Base-by-base conservation (phyloP, 1,139 yeast genomes). In the Hemisphaericaspora lyxosophila region DNA sequence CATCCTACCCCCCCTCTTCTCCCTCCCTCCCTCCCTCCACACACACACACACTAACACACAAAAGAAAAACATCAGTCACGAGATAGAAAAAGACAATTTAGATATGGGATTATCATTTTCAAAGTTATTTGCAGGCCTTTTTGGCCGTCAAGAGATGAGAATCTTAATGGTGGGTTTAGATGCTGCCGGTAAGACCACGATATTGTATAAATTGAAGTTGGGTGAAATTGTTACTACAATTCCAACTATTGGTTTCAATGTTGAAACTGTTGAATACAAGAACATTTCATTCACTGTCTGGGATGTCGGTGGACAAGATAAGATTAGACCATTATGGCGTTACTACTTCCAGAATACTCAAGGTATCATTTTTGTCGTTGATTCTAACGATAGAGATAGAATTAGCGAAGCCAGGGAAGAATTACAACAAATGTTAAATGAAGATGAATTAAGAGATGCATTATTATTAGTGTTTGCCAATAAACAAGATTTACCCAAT, bases 281-380 rank as follows among this genome's bases (percentile, higher is more conserved):
- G 48, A 64, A 64, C 50, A 64, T 64, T 46, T 56, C 66, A 19
- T 64, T 64, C 43, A 64, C 69, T 12, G 70, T 64, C 31, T 64
- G 70, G 70, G 70, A 64, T 53, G 69, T 64, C 37, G 70, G 70
- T 60, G 70, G 70, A 51, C 70, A 64, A 50, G 67, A 62, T 47
- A 64, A 63, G 49, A 64, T 64, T 44, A 53, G 70, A 51, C 70
- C 70, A 32, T 62, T 64, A 47, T 64, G 70, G 70, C 60, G 70
- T 54, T 64, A 64, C 52, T 64, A 64, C 46, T 64, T 60, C 58
- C 70, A 64, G 49, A 64, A 64, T 52, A 64, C 69, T 36, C 70
- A 64, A 45, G 70, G 69, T 36, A 64, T 64, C 46, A 64, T 64
- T 38, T 64, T 64, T 43, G 70, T 64, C 26, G 64, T 64, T 40